Percentiles rank a stretch among this genome's conserved stretches.
These are phyloP conservation scores for Botrytis medusae DNA, from an alignment of 2,329 filamentous ascomycete species.

Conservation along the genomic window DNA sequence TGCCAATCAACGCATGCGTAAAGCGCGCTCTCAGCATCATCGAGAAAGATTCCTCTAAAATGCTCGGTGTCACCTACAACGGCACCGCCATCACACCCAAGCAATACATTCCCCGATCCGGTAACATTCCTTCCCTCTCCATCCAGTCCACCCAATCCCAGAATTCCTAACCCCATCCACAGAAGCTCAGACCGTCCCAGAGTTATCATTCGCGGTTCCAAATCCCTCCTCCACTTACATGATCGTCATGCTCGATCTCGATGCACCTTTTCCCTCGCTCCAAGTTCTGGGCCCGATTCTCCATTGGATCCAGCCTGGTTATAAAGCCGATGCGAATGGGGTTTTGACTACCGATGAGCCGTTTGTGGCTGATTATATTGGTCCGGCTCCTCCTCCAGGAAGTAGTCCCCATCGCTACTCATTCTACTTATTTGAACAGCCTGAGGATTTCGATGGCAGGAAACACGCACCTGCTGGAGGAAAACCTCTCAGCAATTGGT, in stretches of 20 bases:
- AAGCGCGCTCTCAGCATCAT: constrained; percentile 13
- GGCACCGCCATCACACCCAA: constrained; percentile 37
- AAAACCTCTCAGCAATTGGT: constrained; percentile 40
- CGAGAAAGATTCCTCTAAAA: constrained; percentile 38
- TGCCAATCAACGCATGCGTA: constrained; percentile 24
- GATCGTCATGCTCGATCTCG: constrained; percentile 47
- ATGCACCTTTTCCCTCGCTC: constrained; percentile 48
- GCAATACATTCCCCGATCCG: constrained; percentile 38
- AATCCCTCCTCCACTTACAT: constrained; percentile 41
- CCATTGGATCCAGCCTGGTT: constrained; percentile 49
- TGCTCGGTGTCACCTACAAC: constrained; percentile 40
- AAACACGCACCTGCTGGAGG: constrained; percentile 41
- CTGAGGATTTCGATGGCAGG: constrained; percentile 41
- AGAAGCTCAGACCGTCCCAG: constrained; percentile 33
- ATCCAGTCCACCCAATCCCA: neutral
- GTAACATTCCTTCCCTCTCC: constrained; percentile 28
- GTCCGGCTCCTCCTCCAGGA: constrained; percentile 48
- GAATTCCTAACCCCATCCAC: neutral
- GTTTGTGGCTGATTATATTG: constrained; percentile 45
- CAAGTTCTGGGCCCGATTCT: constrained; percentile 47
- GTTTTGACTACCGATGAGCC: constrained; percentile 24
- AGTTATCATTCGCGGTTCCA: constrained; percentile 26
- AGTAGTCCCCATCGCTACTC: constrained; percentile 51
- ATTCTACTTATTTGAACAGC: constrained; percentile 52
- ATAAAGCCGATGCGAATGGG: neutral